Percentiles rank a stretch among this genome's conserved stretches.
These are phyloP conservation scores for Bipolaris bicolor DNA, from an alignment of 2,329 filamentous ascomycete genomes.

Conservation along the genomic window DNA sequence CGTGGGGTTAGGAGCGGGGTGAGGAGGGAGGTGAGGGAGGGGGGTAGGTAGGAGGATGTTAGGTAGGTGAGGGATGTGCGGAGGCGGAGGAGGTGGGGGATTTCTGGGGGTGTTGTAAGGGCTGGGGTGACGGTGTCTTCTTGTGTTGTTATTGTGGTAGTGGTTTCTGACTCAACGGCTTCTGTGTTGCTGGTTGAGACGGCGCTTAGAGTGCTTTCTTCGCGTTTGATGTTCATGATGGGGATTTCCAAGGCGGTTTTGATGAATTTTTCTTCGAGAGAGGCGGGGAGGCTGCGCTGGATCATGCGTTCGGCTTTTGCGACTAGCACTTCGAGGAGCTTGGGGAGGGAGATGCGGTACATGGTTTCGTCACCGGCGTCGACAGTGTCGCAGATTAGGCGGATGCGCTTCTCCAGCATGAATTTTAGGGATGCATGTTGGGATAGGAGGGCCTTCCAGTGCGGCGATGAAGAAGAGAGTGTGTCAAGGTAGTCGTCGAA, in stretches of 20 bases:
- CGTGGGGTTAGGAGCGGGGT: conserved; percentile 56
- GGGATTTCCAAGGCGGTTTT: conserved; percentile 77
- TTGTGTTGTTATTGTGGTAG: conserved; percentile 27
- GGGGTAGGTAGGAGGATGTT: conserved; percentile 63
- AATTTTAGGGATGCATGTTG: conserved; percentile 47
- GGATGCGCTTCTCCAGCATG: conserved; percentile 69
- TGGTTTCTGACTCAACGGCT: background rate
- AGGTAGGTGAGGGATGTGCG: conserved; percentile 70
- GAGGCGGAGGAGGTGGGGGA: conserved; percentile 67
- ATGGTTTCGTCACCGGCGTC: conserved; percentile 83
- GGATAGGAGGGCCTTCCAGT: conserved; percentile 64
- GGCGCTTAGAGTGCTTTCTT: conserved; percentile 53
- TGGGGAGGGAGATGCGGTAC: conserved; percentile 78
- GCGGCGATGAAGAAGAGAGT: conserved; percentile 61
- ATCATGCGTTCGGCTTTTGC: conserved; percentile 74
- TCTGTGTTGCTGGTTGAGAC: conserved; percentile 26
- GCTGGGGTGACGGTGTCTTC: conserved; percentile 38
- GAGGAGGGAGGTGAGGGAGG: conserved; percentile 53
- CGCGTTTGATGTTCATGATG: conserved; percentile 69
- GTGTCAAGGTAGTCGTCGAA: conserved; percentile 75
- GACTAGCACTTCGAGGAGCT: conserved; percentile 69
- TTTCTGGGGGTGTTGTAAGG: conserved; percentile 47
- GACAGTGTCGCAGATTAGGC: conserved; percentile 77
- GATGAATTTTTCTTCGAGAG: conserved; percentile 86
- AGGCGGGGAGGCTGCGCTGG: conserved; percentile 70